phyloP scores from a whole-genome alignment of 2,329 filamentous ascomycete genomes.

The Monilinia aucupariae region DNA sequence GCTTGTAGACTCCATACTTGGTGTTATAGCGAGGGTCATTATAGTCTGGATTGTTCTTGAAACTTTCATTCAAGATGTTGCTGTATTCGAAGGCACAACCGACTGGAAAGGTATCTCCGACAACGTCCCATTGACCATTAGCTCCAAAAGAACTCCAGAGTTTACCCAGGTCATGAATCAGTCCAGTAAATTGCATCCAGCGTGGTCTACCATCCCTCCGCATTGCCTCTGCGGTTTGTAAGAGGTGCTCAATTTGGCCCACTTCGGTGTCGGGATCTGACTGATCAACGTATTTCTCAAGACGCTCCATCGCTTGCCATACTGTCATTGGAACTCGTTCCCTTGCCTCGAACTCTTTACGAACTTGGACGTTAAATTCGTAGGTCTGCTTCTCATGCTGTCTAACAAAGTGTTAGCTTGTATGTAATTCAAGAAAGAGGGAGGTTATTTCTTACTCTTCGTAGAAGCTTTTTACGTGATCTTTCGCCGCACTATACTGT shows the following conservation, averaged over 20 bases:
- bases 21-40: conserved; percentile 67
- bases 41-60: conserved; percentile 69
- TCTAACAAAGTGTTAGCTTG: conserved; percentile 1
- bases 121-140: conserved; percentile 89
- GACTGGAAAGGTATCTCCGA: conserved; percentile 79
- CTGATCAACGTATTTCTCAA: conserved; percentile 86
- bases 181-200: conserved; percentile 74
- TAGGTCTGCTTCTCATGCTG: conserved; percentile 69
- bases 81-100: conserved; percentile 45
- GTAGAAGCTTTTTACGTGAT: conserved; percentile 85
- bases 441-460: conserved; percentile 41
- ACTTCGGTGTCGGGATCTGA: conserved; percentile 85
- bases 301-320: conserved; percentile 89
- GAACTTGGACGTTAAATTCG: conserved; percentile 77
- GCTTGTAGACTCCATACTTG: conserved; percentile 72
- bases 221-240: conserved; percentile 86
- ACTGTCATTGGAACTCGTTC: conserved; percentile 68
- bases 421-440: background rate
- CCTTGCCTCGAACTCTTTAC: conserved; percentile 62
- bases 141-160: conserved; percentile 75
- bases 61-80: conserved; percentile 61
- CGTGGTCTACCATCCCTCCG: conserved; percentile 75
- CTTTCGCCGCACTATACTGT: conserved; percentile 76
- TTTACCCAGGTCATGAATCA: conserved; percentile 77
- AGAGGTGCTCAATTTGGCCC: conserved; percentile 82